Conservation (phyloP, 2,329 filamentous ascomycete genomes). For the Gliomastix tumulicola region DNA sequence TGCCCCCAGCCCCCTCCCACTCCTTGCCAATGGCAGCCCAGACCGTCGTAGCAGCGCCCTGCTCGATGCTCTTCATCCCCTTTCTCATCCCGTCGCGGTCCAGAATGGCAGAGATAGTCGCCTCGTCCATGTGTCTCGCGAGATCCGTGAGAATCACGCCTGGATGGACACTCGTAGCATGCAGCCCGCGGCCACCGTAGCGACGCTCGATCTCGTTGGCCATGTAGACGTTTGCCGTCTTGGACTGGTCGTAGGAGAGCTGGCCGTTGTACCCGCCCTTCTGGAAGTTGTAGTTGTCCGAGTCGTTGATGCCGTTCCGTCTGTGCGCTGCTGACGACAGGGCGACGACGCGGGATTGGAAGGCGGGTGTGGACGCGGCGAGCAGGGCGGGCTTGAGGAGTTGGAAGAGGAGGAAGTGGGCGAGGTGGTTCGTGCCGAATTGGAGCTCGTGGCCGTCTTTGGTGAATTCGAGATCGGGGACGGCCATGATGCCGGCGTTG, state of each 20-base stretch:
- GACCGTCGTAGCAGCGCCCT: constrained; percentile 40
- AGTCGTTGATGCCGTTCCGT: constrained; percentile 2
- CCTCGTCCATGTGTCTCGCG: constrained; percentile 11
- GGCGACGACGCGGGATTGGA: constrained; percentile 26
- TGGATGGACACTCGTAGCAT: constrained; percentile 32
- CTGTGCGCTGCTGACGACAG: constrained; percentile 12
- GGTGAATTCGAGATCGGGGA: constrained; percentile 14
- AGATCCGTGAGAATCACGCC: constrained; percentile 28
- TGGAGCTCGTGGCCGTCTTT: constrained; percentile 34
- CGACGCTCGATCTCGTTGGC: constrained; percentile 42
- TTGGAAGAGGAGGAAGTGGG: constrained; percentile 38
- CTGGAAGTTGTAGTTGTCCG: constrained; percentile 12
- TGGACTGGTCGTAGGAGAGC: constrained; percentile 37
- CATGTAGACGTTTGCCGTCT: constrained; percentile 43
- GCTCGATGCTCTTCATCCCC: constrained; percentile 11
- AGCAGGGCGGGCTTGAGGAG: constrained; percentile 34
- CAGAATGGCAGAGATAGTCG: not conserved
- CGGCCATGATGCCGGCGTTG: constrained; percentile 34
- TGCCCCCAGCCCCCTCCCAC: constrained; percentile 37
- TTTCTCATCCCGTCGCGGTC: not conserved
- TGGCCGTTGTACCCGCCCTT: constrained; percentile 17
- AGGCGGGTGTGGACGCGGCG: constrained; percentile 15
- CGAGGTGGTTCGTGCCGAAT: constrained; percentile 36
- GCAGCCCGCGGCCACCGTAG: constrained; percentile 34
- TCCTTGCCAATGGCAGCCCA: constrained; percentile 32